phyloP scores from a whole-genome alignment of 2,329 filamentous ascomycete species.

The Penicillium glabrum region DNA sequence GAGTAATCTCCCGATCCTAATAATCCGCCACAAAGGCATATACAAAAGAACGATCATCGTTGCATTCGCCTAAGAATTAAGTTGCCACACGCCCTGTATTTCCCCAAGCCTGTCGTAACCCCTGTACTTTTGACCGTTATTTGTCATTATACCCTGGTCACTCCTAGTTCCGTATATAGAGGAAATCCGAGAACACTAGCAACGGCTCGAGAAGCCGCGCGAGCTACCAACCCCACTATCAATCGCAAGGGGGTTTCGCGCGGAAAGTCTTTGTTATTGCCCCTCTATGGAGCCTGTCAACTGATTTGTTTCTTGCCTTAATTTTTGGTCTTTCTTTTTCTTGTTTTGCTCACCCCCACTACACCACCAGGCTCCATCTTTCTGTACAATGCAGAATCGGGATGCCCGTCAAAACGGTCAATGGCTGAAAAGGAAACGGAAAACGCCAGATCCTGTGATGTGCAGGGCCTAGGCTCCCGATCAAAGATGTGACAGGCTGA shows the following conservation, averaged over 20 bases:
- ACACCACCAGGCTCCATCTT: too few species aligned
- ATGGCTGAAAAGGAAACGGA: not conserved
- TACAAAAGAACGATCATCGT: not conserved
- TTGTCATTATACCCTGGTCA: constrained; percentile 1
- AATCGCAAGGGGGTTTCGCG: constrained; percentile 3
- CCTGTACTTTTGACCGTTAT: constrained; percentile 4
- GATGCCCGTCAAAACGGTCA: not conserved
- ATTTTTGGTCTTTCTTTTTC: not conserved
- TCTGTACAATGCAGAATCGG: constrained; percentile 4
- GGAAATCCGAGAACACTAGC: not conserved
- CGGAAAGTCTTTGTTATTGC: constrained; percentile 2
- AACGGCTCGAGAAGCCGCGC: not conserved
- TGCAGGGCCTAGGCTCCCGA: not conserved
- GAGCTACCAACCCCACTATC: not conserved
- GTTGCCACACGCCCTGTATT: not conserved
- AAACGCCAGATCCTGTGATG: not conserved
- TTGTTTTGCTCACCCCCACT: not conserved
- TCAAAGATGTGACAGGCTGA: not conserved
- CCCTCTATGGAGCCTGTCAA: not conserved
- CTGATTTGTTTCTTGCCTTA: not conserved
- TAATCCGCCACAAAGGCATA: not conserved
- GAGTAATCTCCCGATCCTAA: not conserved
- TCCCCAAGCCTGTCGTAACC: not conserved
- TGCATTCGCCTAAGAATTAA: not conserved
- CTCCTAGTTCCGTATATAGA: not conserved